Base-by-base conservation (phyloP, 257 asterid genomes). In the Craterostigma plantagineum region DNA sequence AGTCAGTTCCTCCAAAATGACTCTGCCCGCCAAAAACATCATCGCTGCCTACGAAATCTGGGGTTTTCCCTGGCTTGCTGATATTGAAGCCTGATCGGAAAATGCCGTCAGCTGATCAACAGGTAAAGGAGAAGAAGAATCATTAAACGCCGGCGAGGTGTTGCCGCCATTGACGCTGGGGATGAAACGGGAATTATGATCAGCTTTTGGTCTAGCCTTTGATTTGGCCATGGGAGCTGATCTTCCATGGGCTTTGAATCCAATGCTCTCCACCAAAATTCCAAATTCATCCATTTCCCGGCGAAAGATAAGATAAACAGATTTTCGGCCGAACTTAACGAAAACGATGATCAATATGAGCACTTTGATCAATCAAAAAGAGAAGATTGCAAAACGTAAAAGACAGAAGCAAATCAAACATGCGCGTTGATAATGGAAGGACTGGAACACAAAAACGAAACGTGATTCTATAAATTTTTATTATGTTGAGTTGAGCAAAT, bases 41-140 rank as follows among this genome's bases (percentile, higher is more conserved):
- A 58, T 72, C 66, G 37, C 45, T 75, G n/a, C 53, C 73, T 23
- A 56, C 46, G 23, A 41, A 14, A 44, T 50, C 57, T 4, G 38
- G 68, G 0, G 71, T 35, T 41, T 64, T 66, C 48, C 51, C 43
- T 11, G 55, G 15, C 48, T 42, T 49, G 34, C 33, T 38, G 39
- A 38, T 14, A 46, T 35, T 50, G 14, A 46, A 53, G 30, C 49
- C 51, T 53, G 87, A 54, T 48, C 63, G 54, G 27, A 79, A 83
- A 52, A 73, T 56, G 12, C 81, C 87, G 50, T 71, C 23, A 81
- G 87, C 68, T 75, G 76, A 52, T 79, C 78, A 33, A 77, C 70
- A 33, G 74, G 70, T n/a, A 72, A 57, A 7, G 75, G 57, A 52
- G 45, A 52, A 18, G 70, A 57, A 54, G 30, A 23, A 23, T 6